A percentile compares a stretch with the other conserved stretches of the same genome.
Evolutionary conservation across 2,329 filamentous ascomycete species (phyloP).

Genomic region (Ilyonectria robusta): DNA sequence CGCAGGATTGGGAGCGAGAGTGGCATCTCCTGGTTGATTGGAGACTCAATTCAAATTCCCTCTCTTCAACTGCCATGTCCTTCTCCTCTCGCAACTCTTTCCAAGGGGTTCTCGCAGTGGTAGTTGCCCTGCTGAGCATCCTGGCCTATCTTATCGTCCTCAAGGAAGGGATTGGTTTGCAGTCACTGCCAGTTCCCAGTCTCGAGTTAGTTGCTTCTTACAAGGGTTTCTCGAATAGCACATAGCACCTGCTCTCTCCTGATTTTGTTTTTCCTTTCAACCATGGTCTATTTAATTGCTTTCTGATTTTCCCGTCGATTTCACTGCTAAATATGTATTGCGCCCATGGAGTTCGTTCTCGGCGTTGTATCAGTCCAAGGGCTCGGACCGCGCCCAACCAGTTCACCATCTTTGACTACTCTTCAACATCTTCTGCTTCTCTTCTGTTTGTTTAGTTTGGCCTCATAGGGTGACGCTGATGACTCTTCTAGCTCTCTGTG

Average conservation of each 20-base stretch:
- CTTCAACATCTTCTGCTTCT: conserved; percentile 14
- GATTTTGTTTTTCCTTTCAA: not conserved
- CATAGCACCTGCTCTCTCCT: not conserved
- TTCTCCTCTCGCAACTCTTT: conserved; percentile 33
- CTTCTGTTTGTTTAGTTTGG: not conserved
- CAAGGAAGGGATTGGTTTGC: conserved; percentile 26
- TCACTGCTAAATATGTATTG: not conserved
- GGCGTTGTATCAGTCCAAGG: not conserved
- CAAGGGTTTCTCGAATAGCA: conserved; percentile 3
- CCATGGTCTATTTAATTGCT: not conserved
- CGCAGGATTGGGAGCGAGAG: not conserved
- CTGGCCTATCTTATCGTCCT: conserved; percentile 30
- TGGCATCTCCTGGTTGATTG: not conserved
- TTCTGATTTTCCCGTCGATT: not conserved
- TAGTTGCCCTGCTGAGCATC: conserved; percentile 43
- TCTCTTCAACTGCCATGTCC: conserved; percentile 9
- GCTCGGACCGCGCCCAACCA: no score
- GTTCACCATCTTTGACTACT: not conserved
- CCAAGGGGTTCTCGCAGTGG: conserved; percentile 35
- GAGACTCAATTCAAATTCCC: conserved; percentile 7
- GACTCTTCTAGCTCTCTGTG: conserved; percentile 36
- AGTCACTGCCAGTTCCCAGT: conserved; percentile 17
- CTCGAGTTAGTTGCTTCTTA: conserved; percentile 30
- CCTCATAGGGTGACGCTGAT: conserved; percentile 26
- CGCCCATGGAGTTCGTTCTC: not conserved